phyloP scores from a whole-genome alignment of 805 yeast species.

The Ogataea populi-albae region DNA sequence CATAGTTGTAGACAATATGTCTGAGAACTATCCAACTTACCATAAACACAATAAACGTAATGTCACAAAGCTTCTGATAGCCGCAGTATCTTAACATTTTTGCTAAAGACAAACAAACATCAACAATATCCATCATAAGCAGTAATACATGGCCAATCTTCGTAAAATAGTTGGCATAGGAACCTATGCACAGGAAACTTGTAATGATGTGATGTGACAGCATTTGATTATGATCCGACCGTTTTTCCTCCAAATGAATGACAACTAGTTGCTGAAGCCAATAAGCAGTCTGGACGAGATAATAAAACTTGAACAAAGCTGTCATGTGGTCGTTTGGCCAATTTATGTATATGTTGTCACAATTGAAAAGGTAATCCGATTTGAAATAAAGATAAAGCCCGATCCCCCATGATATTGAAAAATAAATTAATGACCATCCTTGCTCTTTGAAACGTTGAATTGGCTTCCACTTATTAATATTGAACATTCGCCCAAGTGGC shows the following conservation, averaged over 20 bases:
- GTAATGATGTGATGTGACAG: slow-evolving; percentile 86
- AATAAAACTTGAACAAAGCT: slow-evolving; percentile 58
- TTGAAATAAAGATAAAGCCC: slow-evolving; percentile 58
- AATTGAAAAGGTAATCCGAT: slow-evolving; percentile 58
- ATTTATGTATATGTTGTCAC: slow-evolving; percentile 55
- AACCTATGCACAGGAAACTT: slow-evolving; percentile 59
- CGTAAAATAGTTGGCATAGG: slow-evolving; percentile 69
- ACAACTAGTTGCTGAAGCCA: slow-evolving; percentile 83
- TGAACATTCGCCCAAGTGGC: slow-evolving; percentile 50
- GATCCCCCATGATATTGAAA: slow-evolving; percentile 47
- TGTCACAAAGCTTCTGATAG: slow-evolving; percentile 57
- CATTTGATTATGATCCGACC: slow-evolving; percentile 88
- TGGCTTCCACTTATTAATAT: slow-evolving; percentile 49
- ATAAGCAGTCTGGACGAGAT: slow-evolving; percentile 65
- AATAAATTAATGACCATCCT: slow-evolving; percentile 72
- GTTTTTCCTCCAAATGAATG: slow-evolving; percentile 68
- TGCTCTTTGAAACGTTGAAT: slow-evolving; percentile 79
- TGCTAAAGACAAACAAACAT: slow-evolving; percentile 66
- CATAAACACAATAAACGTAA: slow-evolving; percentile 64
- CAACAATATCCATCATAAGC: slow-evolving; percentile 81
- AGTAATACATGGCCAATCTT: slow-evolving; percentile 77
- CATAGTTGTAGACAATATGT: slow-evolving; percentile 70
- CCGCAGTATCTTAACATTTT: slow-evolving; percentile 77
- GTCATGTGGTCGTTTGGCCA: slow-evolving; percentile 75
- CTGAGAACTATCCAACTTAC: slow-evolving; percentile 67